phyloP scores from a whole-genome alignment of 441 rosid species.

The Euphorbia schlechtendalii region DNA sequence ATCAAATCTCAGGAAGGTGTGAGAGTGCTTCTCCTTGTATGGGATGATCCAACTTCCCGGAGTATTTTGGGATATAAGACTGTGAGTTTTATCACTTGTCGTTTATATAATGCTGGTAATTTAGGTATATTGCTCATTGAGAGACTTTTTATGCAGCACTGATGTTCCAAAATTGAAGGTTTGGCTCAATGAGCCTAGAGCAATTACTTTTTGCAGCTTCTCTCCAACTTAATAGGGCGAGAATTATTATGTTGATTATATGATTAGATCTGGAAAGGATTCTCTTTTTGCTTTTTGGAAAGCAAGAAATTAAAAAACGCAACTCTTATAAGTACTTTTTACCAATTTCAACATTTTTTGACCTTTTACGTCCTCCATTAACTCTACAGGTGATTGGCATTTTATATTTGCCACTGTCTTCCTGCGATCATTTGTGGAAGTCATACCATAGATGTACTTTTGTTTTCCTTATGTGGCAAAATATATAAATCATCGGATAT shows the following conservation, averaged over 20 bases:
- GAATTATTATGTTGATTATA: background rate
- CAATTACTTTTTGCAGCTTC: constrained; percentile 15
- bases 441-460: background rate
- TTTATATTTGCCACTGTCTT: background rate
- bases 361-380: background rate
- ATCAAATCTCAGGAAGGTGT: constrained; percentile 92
- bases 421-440: background rate
- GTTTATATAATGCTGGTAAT: constrained; percentile 6
- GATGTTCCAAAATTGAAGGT: constrained; percentile 12
- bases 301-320: background rate
- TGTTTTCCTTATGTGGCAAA: background rate
- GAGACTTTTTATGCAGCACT: constrained; percentile 18
- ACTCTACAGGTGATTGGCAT: background rate
- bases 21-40: constrained; percentile 81
- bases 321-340: background rate
- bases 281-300: background rate
- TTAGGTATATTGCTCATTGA: constrained; percentile 1
- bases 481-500: background rate
- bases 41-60: constrained; percentile 98
- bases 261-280: background rate
- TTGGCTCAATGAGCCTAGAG: constrained; percentile 11
- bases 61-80: constrained; percentile 75
- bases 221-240: background rate
- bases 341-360: background rate
- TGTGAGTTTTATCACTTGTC: constrained; percentile 26